Evolutionary conservation across 352 stramenopile genomes (phyloP), one percentile per base, ranked within the genome.

Genomic region (Pythium sukuiense): DNA sequence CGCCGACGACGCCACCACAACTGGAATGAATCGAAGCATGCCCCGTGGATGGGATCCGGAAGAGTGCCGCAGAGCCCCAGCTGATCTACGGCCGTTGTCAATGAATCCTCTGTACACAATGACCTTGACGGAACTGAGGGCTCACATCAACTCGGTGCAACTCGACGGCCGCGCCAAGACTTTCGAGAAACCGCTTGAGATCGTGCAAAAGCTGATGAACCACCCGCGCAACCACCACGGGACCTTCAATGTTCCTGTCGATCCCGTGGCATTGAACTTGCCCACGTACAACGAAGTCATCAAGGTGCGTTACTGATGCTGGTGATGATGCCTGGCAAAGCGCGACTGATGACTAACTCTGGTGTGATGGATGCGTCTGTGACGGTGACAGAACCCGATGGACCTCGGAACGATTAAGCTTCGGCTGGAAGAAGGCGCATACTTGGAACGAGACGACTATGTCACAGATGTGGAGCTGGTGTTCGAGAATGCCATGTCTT

Each of bases 401-500:
- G 95, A 98, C 69, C 69, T 98, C 3, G 84, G 85, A 3, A 98
- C 93, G 0, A 76, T 98, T 24, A 90, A 88, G 29, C 70, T 76
- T 12, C 89, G 92, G 46, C 76, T 98, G 1, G 77, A 88, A n/a
- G 69, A 76, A 57, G 90, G 84, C 5, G 48, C 76, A 18, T 98
- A 98, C 72, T 76, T 96, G 35, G 83, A 87, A 24, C 79, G 97
- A 6, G 72, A 93, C 20, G 88, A 87, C 59, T 94, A 97, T 61
- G 70, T 76, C 18, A 69, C 67, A 5, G 88, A 97, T 67, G 82
- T 97, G 32, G 80, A 83, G 9, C 73, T 96, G 27, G 88, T 96
- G 58, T 97, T 97, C 76, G 68, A 89, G n/a, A 97, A 97, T 65
- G 88, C 90, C 8, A 96, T 93, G 77, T 71, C 70, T 8, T 97